phyloP scores from a whole-genome alignment of 2,329 filamentous ascomycete genomes.

The Xylariaceae sp. region DNA sequence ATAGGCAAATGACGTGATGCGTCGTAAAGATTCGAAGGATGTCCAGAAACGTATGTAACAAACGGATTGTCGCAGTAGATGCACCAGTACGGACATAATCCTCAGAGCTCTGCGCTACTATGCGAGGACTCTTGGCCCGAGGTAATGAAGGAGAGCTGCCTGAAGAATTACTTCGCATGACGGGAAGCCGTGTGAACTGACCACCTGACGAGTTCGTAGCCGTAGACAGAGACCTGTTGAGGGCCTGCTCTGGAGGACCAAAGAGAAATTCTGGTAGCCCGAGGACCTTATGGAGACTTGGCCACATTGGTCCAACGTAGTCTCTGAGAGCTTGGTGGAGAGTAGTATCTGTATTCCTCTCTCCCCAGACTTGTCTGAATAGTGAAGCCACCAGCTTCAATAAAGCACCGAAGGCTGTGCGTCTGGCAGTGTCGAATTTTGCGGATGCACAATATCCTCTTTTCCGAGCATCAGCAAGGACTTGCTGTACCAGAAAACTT shows the following conservation, averaged over 20 bases:
- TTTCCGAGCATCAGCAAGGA: conserved; percentile 56
- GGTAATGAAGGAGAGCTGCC: conserved; percentile 38
- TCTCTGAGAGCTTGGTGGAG: conserved; percentile 60
- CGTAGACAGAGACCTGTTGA: conserved; percentile 36
- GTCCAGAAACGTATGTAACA: conserved; percentile 86
- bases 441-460: conserved; percentile 63
- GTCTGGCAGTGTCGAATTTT: conserved; percentile 61
- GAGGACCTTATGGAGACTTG: conserved; percentile 57
- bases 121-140: conserved; percentile 32
- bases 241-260: conserved; percentile 41
- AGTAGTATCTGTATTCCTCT: conserved; percentile 60
- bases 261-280: conserved; percentile 68
- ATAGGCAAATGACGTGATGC: conserved; percentile 84
- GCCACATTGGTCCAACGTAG: conserved; percentile 61
- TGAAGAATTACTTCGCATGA: conserved; percentile 47
- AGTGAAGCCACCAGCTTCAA: conserved; percentile 62
- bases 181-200: conserved; percentile 29
- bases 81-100: conserved; percentile 57
- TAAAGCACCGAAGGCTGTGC: conserved; percentile 59
- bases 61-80: conserved; percentile 63
- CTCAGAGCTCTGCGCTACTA: conserved; percentile 50
- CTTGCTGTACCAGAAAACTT: conserved; percentile 60
- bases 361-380: conserved; percentile 65
- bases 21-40: conserved; percentile 76
- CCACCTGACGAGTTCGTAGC: conserved; percentile 28